Evolutionary conservation across 306 rosid species (phyloP).

Genomic region (Lupinus albus): DNA sequence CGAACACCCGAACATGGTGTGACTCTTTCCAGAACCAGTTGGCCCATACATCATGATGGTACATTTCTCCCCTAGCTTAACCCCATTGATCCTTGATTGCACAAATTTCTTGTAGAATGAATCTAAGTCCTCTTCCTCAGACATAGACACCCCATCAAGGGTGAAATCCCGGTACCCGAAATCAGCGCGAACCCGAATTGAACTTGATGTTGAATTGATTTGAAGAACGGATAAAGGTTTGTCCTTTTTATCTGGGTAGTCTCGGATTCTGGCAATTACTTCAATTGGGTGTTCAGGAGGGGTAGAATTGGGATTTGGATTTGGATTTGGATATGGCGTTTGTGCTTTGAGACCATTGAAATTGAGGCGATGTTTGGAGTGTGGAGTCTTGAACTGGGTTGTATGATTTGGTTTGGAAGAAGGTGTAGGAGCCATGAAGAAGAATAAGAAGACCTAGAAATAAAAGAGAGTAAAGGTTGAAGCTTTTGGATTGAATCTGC

Average conservation of each 20-base stretch:
- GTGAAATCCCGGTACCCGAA: conserved; percentile 92
- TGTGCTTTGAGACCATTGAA: conserved; percentile 55
- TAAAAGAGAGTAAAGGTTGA: conserved; percentile 49
- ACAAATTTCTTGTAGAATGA: conserved; percentile 73
- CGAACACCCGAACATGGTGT: conserved; percentile 88
- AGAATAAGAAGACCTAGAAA: conserved; percentile 29
- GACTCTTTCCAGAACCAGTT: conserved; percentile 97
- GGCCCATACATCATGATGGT: conserved; percentile 99
- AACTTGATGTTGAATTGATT: conserved; percentile 52
- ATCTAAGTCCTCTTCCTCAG: conserved; percentile 82
- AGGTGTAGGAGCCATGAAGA: conserved; percentile 91
- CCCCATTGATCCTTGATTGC: conserved; percentile 73
- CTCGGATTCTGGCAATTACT: conserved; percentile 89
- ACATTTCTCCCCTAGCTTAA: conserved; percentile 83
- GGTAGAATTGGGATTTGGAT: conserved; percentile 59
- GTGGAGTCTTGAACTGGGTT: conserved; percentile 67
- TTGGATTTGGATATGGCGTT: conserved; percentile 45
- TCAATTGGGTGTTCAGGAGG: conserved; percentile 88
- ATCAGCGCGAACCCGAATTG: conserved; percentile 80
- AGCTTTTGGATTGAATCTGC: conserved; percentile 34
- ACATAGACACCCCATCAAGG: conserved; percentile 87
- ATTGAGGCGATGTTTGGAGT: conserved; percentile 78
- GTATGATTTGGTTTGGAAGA: conserved; percentile 69
- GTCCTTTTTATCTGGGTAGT: conserved; percentile 80
- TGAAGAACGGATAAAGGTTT: conserved; percentile 65